Percentiles rank a stretch among this genome's conserved stretches.
Evolutionary conservation across 495 filamentous ascomycete genomes (phyloP).

Genomic region (Jackrogersella multiformis): DNA sequence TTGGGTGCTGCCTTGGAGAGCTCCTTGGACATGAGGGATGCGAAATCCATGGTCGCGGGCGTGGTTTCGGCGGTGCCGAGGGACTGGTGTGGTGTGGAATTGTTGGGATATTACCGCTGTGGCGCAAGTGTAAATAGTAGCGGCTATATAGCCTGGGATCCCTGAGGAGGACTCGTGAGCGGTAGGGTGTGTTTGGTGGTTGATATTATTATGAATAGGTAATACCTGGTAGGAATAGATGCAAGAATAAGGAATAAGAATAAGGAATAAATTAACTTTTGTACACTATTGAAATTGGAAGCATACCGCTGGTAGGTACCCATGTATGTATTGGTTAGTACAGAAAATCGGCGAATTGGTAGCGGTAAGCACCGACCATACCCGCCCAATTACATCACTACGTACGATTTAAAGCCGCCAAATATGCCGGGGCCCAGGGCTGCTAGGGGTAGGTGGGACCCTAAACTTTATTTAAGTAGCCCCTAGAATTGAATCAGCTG

Average conservation of each 20-base stretch:
- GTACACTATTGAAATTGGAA: too few relatives aligned
- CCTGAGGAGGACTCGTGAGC: too few relatives aligned
- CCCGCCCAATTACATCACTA: conserved; percentile 10
- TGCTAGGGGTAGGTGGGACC: conserved; percentile 9
- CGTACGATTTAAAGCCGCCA: conserved; percentile 12
- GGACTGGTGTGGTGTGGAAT: background rate
- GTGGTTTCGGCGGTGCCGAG: background rate
- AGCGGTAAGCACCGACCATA: conserved; percentile 18
- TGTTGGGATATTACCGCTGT: background rate
- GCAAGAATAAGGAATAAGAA: too few relatives aligned
- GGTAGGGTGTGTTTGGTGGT: too few relatives aligned
- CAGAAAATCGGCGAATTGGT: conserved; percentile 11
- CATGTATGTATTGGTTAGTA: background rate
- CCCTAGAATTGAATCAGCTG: conserved; percentile 2
- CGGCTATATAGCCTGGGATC: background rate
- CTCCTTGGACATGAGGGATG: conserved; percentile 86
- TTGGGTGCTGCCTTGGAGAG: conserved; percentile 76
- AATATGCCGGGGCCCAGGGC: conserved; percentile 11
- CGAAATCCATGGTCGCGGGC: conserved; percentile 84
- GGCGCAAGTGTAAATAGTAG: background rate
- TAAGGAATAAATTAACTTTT: too few relatives aligned
- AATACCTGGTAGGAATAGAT: too few relatives aligned
- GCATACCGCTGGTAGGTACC: too few relatives aligned
- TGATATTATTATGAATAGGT: too few relatives aligned
- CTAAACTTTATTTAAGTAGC: conserved; percentile 25